Percentiles rank a stretch among this genome's conserved stretches.
These are phyloP conservation scores for Aspergillus asperescens DNA, from an alignment of 495 filamentous ascomycete species.

Conservation along the genomic window DNA sequence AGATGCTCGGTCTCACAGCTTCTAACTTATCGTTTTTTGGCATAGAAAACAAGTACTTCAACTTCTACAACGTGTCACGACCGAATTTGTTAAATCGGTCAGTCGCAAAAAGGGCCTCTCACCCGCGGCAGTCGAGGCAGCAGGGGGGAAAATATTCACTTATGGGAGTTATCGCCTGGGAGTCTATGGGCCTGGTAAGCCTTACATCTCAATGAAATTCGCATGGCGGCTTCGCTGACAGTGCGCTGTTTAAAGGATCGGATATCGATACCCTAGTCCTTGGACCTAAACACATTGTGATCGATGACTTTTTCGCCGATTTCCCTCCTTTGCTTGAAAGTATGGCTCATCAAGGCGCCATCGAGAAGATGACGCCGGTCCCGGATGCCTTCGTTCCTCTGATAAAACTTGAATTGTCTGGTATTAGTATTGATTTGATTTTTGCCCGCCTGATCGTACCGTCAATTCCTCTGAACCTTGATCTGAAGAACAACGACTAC, in stretches of 20 bases:
- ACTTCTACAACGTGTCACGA: conserved; percentile 67
- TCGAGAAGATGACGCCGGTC: conserved; percentile 80
- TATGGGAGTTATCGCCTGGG: conserved; percentile 93
- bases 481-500: conserved; percentile 74
- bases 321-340: conserved; percentile 72
- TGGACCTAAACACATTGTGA: conserved; percentile 76
- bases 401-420: conserved; percentile 87
- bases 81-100: conserved; percentile 80
- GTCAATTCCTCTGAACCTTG: conserved; percentile 65
- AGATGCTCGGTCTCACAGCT: background rate
- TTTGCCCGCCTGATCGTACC: conserved; percentile 73
- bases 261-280: conserved; percentile 97
- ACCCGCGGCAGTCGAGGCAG: conserved; percentile 66
- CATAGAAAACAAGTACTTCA: conserved; percentile 52
- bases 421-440: conserved; percentile 91
- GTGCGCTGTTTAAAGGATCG: conserved; percentile 53
- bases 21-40: background rate
- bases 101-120: conserved; percentile 71
- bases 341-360: conserved; percentile 67
- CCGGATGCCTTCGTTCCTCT: conserved; percentile 89
- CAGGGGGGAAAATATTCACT: conserved; percentile 86
- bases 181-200: conserved; percentile 78
- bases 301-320: conserved; percentile 84
- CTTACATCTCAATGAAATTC: background rate
- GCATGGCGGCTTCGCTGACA: conserved; percentile 1